phyloP scores from a whole-genome alignment of 148 eudicot genomes.

The Camellia granthamiana region DNA sequence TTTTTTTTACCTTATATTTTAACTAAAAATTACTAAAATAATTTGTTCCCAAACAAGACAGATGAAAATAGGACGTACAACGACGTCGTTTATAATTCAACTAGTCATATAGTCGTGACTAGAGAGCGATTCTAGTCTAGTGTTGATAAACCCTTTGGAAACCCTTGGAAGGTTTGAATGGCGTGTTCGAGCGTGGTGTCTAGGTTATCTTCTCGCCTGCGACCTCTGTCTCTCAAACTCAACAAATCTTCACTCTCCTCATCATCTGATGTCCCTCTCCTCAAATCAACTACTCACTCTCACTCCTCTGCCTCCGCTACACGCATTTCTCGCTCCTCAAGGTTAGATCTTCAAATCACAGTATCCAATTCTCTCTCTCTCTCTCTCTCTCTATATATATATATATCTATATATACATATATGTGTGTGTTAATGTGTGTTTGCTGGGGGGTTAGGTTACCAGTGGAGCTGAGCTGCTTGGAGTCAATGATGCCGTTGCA shows the following conservation, averaged over 20 bases:
- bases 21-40: too few relatives aligned
- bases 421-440: not conserved
- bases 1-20: too few relatives aligned
- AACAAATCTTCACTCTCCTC: not conserved
- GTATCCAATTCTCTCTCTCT: not conserved
- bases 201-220: slow-evolving; percentile 21
- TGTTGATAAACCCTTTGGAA: not conserved
- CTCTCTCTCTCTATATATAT: not conserved
- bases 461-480: slow-evolving; percentile 26
- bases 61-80: not conserved
- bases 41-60: too few relatives aligned
- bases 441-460: slow-evolving; percentile 14
- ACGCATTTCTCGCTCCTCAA: slow-evolving; percentile 14
- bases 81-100: not conserved
- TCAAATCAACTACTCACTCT: slow-evolving; percentile 9
- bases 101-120: not conserved
- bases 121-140: not conserved
- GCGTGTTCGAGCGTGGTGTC: slow-evolving; percentile 15
- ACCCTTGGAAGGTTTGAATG: slow-evolving; percentile 5
- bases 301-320: not conserved
- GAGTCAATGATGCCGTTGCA: slow-evolving; percentile 25
- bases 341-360: slow-evolving; percentile 1
- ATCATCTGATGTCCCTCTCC: not conserved
- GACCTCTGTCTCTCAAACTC: slow-evolving; percentile 9
- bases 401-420: not conserved